Evolutionary conservation across 495 filamentous ascomycete species (phyloP), one percentile per base, ranked within the genome.

Genomic region (Massariosphaeria phaeospora): DNA sequence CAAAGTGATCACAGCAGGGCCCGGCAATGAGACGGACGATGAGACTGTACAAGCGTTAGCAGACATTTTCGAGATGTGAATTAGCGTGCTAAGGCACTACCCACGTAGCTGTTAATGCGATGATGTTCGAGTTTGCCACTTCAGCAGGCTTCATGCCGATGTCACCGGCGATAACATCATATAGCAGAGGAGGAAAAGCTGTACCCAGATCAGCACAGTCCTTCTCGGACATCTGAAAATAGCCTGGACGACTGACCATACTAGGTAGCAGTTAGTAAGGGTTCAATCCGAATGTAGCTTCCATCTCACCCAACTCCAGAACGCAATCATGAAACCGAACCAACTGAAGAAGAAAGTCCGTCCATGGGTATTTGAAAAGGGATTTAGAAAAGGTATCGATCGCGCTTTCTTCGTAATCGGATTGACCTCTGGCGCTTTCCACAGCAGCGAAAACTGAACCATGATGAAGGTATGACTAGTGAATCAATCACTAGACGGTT

Each of bases 251-350:
- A n/a, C n/a, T n/a, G n/a, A n/a, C n/a, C n/a, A n/a, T n/a, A n/a
- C n/a, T n/a, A n/a, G n/a, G n/a, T n/a, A n/a, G n/a, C n/a, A n/a
- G n/a, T n/a, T n/a, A n/a, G n/a, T n/a, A n/a, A n/a, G n/a, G n/a
- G n/a, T n/a, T n/a, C n/a, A n/a, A n/a, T n/a, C n/a, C n/a, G n/a
- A n/a, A n/a, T n/a, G n/a, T n/a, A n/a, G n/a, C n/a, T n/a, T n/a
- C n/a, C n/a, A n/a, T n/a, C n/a, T n/a, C n/a, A n/a, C n/a, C 86
- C 91, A 97, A 2, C 88, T 91, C 71, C 89, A 85, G 74, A 97
- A 97, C 18, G 90, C 89, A 52, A 96, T 81, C 83, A 96, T 88
- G 73, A 97, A 97, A 8, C 91, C 91, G 42, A 89, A 79, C 85
- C 91, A 96, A 0, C 89, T 88, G 72, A 96, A 95, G 76, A 89